Base-by-base conservation (phyloP, 129 eudicot species). In the Artemisia argyi region DNA sequence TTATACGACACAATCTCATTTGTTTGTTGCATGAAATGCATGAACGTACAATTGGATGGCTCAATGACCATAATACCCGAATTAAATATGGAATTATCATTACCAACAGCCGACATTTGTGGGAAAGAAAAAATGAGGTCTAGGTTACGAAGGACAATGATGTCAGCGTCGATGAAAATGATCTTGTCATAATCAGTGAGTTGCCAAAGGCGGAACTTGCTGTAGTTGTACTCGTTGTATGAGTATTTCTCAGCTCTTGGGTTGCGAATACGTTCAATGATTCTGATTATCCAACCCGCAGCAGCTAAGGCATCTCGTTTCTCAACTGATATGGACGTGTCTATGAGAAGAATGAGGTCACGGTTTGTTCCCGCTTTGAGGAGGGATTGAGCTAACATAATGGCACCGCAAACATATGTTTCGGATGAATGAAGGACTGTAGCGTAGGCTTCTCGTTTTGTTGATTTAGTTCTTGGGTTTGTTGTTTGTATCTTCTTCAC, bases 1-100 rank as follows among this genome's bases (percentile, higher is more conserved):
- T 93, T 93, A 81, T 93, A 93, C 1, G 98, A 93, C 0, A 86
- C 55, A 8, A 93, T 81, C n/a, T 82, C 83, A 11, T 77, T 55
- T 0, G 75, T 65, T 12, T 66, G 83, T 52, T 78, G 69, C 91
- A 90, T 90, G 44, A 93, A 81, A 68, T 76, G 75, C 14, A 6
- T 52, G 81, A 93, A 93, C 1, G 91, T 87, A 69, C 97, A 90
- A 10, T 87, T 90, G 1, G 98, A 93, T 1, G 98, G 98, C 28
- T 93, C 98, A 52, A 90, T 82, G 3, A 90, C 92, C 98, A 93
- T 90, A 11, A 93, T 77, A 0, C 98, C 98, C 3, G 97, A 93
- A 61, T 93, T 93, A 89, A 93, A 93, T 1, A 93, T 93, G 5
- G 88, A 83, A 8, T 77, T 85, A 35, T 87, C 96, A 57, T 93